These are phyloP conservation scores for Babesia bovis DNA, from an alignment of 169 alveolate species.

Conservation along the genomic window DNA sequence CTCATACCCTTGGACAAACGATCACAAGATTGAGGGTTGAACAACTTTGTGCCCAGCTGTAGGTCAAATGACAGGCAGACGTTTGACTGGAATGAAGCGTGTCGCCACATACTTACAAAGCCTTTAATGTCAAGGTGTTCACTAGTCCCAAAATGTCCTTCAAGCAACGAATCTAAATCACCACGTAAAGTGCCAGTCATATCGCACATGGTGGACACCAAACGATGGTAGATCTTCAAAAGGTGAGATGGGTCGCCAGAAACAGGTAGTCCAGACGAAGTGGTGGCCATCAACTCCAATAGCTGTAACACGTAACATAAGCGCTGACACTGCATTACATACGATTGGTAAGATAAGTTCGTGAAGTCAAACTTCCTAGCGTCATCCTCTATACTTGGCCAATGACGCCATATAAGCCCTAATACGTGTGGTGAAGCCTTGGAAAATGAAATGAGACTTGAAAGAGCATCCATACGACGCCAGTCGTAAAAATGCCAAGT, in stretches of 20 bases:
- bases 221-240: slow-evolving; percentile 20
- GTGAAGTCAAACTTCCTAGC: slow-evolving; percentile 19
- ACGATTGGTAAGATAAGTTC: slow-evolving; percentile 5
- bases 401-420: slow-evolving; percentile 2
- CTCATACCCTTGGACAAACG: slow-evolving; percentile 3
- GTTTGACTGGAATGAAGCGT: slow-evolving; percentile 32
- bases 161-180: slow-evolving; percentile 6
- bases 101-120: slow-evolving; percentile 10
- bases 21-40: slow-evolving; percentile 29
- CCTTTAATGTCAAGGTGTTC: not conserved
- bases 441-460: slow-evolving; percentile 19
- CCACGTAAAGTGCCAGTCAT: slow-evolving; percentile 2
- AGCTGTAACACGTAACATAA: slow-evolving; percentile 29
- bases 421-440: not conserved
- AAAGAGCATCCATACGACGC: slow-evolving; percentile 45
- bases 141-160: not conserved
- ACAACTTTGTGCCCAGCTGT: slow-evolving; percentile 25
- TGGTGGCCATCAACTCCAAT: slow-evolving; percentile 9
- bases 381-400: slow-evolving; percentile 24
- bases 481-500: slow-evolving; percentile 34
- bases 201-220: slow-evolving; percentile 28
- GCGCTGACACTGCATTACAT: slow-evolving; percentile 36
- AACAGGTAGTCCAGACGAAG: not conserved
- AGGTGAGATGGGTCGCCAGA: slow-evolving; percentile 12
- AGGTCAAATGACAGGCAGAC: slow-evolving; percentile 13